Base-by-base conservation (phyloP, 2,329 filamentous ascomycete genomes). In the Cyclaneusma minus region DNA sequence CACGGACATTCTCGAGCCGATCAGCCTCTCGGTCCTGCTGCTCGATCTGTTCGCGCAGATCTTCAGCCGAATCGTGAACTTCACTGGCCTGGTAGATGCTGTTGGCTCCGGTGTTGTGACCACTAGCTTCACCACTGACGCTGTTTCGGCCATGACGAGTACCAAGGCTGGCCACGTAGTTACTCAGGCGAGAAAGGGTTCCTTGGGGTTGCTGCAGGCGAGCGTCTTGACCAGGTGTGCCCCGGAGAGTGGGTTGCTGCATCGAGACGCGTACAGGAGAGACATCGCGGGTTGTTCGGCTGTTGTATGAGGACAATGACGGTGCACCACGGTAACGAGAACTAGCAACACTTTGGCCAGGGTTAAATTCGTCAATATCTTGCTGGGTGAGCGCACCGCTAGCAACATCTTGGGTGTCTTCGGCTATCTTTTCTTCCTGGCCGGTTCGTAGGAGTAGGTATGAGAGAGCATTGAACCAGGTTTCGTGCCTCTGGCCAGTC, bases 391-490 rank as follows among this genome's bases (percentile, higher is more conserved):
- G 29, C n/a, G 34, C 62, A 35, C 62, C 58, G 20, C 58, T 60
- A 1, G 60, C 61, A 32, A 65, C 53, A 36, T 64, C 73, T 35
- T 80, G 64, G 4, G 65, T 60, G 37, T 71, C 67, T 5, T 44
- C 46, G 20, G 54, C 50, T 22, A 66, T 57, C 27, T 68, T 64
- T n/a, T 59, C 64, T 19, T 77, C 74, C 12, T 65, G 58, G 16
- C 70, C 63, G 14, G 75, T 84, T 23, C 85, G 74, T 16, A 93
- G 64, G 18, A 95, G 64, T 9, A 98, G 66, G 48, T 98, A 98
- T 2, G 83, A 92, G 29, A 98, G 62, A 0, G 89, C 85, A 45
- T 95, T 95, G 63, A 89, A 93, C 89, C 89, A 98, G 1, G 85
- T 95, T 56, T 98, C 89, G 45, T 98, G 89, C 33, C 89, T 69